Conservation (phyloP, 768 basidiomycete species). For the Mycena metata region DNA sequence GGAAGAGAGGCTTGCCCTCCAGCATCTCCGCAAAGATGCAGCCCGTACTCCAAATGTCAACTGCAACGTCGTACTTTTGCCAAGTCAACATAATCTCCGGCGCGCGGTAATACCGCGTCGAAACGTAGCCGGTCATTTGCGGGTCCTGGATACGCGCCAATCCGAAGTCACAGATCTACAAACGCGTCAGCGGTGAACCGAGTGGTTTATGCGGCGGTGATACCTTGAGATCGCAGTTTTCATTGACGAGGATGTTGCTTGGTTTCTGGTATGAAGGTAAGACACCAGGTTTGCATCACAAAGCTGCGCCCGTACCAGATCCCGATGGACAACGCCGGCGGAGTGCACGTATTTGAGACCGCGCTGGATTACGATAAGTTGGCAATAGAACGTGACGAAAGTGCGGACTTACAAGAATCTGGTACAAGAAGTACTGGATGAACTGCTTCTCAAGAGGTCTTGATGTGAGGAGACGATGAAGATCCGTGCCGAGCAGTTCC, state of each 20-base stretch:
- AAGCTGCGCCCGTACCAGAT: conserved; percentile 72
- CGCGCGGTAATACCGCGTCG: conserved; percentile 98
- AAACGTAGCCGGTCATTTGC: conserved; percentile 99
- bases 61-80: conserved; percentile 99
- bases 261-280: conserved; percentile 77
- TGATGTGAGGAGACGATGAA: conserved; percentile 96
- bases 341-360: conserved; percentile 99
- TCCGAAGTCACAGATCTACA: conserved; percentile 97
- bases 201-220: conserved; percentile 7
- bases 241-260: conserved; percentile 99
- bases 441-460: conserved; percentile 99
- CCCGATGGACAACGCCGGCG: conserved; percentile 98
- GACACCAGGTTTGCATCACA: conserved; percentile 2
- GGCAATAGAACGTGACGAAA: conserved; percentile 1
- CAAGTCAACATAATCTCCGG: conserved; percentile 99
- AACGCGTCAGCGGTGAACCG: conserved; percentile 1
- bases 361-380: conserved; percentile 64
- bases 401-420: conserved; percentile 82
- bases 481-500: conserved; percentile 96
- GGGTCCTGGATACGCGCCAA: conserved; percentile 99
- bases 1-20: conserved; percentile 98
- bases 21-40: conserved; percentile 99
- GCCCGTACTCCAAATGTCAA: conserved; percentile 99
- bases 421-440: conserved; percentile 99
- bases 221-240: conserved; percentile 99